Evolutionary conservation across 306 rosid genomes (phyloP).

Genomic region (Pueraria montana): DNA sequence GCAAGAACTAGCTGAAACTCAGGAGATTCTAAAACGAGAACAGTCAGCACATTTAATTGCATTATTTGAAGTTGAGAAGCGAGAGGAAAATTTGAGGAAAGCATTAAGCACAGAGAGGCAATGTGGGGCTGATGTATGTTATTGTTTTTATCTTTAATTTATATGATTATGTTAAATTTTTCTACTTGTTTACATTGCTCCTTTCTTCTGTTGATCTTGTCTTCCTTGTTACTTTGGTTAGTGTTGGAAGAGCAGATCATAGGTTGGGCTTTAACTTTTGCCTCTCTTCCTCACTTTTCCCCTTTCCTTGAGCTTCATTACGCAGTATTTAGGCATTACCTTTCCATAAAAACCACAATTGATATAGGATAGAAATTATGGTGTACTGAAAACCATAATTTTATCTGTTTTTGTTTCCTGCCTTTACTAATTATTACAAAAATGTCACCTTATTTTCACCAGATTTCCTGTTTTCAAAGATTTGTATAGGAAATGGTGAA

Average conservation of each 20-base stretch:
- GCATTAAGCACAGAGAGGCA: conserved; percentile 75
- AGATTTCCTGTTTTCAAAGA: background rate
- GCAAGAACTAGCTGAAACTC: conserved; percentile 74
- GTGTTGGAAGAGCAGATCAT: conserved; percentile 15
- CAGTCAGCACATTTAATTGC: conserved; percentile 81
- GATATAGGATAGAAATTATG: background rate
- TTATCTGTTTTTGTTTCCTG: background rate
- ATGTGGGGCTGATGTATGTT: conserved; percentile 73
- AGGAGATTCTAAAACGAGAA: conserved; percentile 88
- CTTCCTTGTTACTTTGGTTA: conserved; percentile 26
- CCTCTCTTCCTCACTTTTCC: too few relatives aligned
- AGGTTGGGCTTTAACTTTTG: too few relatives aligned
- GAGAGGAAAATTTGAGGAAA: conserved; percentile 78
- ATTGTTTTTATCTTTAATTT: conserved; percentile 34
- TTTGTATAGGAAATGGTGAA: background rate
- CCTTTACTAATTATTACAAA: background rate
- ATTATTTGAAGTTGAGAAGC: conserved; percentile 72
- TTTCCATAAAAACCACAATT: too few relatives aligned
- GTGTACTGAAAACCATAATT: background rate
- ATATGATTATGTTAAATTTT: conserved; percentile 20
- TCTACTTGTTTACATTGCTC: conserved; percentile 18
- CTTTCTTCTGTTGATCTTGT: conserved; percentile 1
- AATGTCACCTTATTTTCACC: background rate
- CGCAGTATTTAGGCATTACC: too few relatives aligned
- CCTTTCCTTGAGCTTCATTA: too few relatives aligned